These are phyloP conservation scores for Lentinula edodes DNA, from an alignment of 768 basidiomycete species.

Conservation along the genomic window DNA sequence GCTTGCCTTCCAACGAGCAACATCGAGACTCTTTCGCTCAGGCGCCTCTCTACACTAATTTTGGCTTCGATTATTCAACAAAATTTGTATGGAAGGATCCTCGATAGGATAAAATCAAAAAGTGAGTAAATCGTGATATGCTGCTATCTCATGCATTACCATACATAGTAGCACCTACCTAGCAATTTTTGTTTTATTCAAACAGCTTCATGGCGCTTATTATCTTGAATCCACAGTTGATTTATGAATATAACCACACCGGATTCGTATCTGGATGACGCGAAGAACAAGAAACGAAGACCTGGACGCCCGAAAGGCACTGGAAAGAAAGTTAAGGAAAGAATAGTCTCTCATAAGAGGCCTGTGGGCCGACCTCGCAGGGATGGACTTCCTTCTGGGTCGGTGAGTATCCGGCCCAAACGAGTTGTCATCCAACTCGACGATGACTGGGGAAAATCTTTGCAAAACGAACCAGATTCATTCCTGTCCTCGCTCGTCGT, in stretches of 20 bases:
- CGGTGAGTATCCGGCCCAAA: slow-evolving; percentile 31
- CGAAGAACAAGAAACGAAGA: slow-evolving; percentile 42
- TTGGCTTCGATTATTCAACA: too few species aligned
- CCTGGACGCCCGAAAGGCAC: slow-evolving; percentile 79
- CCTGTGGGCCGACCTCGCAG: slow-evolving; percentile 80
- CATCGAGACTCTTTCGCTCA: not conserved
- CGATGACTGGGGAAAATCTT: slow-evolving; percentile 63
- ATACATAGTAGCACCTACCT: not conserved
- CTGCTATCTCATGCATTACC: not conserved
- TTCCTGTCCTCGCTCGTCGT: slow-evolving; percentile 55
- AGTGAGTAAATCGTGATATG: not conserved
- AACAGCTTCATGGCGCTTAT: not conserved
- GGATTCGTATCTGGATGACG: not conserved
- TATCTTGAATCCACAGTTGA: not conserved
- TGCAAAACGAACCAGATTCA: slow-evolving; percentile 46
- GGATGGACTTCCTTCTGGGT: slow-evolving; percentile 77
- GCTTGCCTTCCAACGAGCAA: not conserved
- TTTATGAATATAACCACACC: slow-evolving; percentile 4
- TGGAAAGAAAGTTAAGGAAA: slow-evolving; percentile 56
- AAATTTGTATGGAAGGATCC: not conserved
- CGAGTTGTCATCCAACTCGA: slow-evolving; percentile 26
- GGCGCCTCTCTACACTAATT: too few species aligned
- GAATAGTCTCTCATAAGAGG: slow-evolving; percentile 45
- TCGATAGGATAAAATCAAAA: not conserved
- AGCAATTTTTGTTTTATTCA: not conserved